Base-by-base conservation (phyloP, 306 rosid genomes). In the cucumber (Cucumis sativus) region DNA sequence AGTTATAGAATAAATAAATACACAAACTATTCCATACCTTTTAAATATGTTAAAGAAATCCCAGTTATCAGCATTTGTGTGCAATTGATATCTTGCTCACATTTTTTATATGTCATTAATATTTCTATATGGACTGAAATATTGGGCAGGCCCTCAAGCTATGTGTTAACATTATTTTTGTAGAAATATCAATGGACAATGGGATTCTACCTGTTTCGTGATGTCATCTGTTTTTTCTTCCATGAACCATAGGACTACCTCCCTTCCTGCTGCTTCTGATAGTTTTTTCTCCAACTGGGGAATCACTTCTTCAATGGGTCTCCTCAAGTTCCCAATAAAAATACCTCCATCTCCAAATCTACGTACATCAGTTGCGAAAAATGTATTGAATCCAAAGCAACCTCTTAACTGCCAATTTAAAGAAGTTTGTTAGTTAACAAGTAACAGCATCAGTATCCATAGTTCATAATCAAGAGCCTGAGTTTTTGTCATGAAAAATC, bases 281-380 rank as follows among this genome's bases (percentile, higher is more conserved):
- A 91, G 86, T 65, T 91, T 93, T 78, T 88, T 82, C 87, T 93
- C 96, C 86, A 91, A 78, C 83, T 86, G 88, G 84, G 98, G 98
- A 84, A 90, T 83, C 51, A 85, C 98, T 56, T 91, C 97, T 55
- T 93, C 94, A 71, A 93, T 85, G 35, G 98, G 98, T 83, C 41
- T 90, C 88, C 98, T 91, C 85, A 91, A 81, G 78, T 93, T 93
- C 64, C 98, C 98, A 49, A 91, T 63, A 79, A 93, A 93, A 75
- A 93, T 93, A 66, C 98, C 97, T 30, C 98, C 98, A 82, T 93
- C 98, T 63, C 98, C 97, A 71, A 93, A 91, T 80, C 98, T 90
- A 69, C 98, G 89, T 77, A 91, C 96, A 85, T 93, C 98, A 20
- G 92, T 93, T 0, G 97, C 89, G 6, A 93, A 93, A 83, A 93